Evolutionary conservation across 2,329 filamentous ascomycete genomes (phyloP).

Genomic region (Alternaria sp.): DNA sequence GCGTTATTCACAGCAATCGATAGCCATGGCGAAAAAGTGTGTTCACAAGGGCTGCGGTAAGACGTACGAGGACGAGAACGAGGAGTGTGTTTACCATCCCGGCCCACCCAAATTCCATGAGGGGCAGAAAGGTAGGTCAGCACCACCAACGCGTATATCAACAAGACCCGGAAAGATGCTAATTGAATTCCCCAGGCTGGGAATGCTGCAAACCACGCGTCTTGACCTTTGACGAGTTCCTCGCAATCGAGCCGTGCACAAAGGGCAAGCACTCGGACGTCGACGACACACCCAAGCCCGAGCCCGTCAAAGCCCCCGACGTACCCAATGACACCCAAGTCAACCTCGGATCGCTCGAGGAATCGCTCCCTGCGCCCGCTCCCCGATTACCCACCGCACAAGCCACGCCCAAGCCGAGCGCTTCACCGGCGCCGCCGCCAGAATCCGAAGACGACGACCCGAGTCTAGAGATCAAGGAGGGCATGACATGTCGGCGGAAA

Average conservation of each 20-base stretch:
- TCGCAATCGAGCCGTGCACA: conserved; percentile 89
- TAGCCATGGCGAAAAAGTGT: conserved; percentile 78
- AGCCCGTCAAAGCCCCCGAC: conserved; percentile 56
- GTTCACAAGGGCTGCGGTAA: conserved; percentile 97
- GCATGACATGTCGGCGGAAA: conserved; percentile 77
- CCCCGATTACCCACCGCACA: conserved; percentile 42
- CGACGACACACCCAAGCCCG: conserved; percentile 68
- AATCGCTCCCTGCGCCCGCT: conserved; percentile 39
- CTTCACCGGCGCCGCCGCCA: conserved; percentile 47
- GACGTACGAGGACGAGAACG: conserved; percentile 78
- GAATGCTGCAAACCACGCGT: conserved; percentile 98
- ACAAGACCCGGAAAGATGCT: background rate
- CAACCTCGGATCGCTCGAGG: conserved; percentile 38
- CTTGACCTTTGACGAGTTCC: conserved; percentile 97
- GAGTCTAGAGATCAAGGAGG: conserved; percentile 72
- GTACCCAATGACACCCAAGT: conserved; percentile 46
- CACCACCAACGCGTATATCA: background rate
- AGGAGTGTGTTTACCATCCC: conserved; percentile 89
- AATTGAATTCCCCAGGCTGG: conserved; percentile 71
- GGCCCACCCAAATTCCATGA: conserved; percentile 93
- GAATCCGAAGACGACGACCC: conserved; percentile 85
- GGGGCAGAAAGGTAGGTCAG: conserved; percentile 84
- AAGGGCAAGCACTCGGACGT: conserved; percentile 90
- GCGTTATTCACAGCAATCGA: background rate
- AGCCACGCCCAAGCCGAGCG: conserved; percentile 29